These are phyloP conservation scores for Chlorella sorokiniana DNA, from an alignment of 139 green algal genomes.

Conservation along the genomic window DNA sequence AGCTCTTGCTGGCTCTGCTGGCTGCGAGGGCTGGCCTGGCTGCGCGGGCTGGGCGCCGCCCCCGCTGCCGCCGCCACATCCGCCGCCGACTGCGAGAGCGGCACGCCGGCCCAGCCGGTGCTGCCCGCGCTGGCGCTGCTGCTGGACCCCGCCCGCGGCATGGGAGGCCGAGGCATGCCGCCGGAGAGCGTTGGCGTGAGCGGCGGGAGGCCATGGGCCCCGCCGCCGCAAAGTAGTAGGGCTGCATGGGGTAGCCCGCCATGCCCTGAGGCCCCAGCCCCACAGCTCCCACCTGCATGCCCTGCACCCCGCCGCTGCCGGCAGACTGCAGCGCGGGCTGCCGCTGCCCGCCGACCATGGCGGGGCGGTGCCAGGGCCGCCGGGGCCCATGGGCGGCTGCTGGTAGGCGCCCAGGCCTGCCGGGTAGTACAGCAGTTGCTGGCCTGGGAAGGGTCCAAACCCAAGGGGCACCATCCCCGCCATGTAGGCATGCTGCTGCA, in stretches of 20 bases:
- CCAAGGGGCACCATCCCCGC: background rate
- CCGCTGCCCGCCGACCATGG: background rate
- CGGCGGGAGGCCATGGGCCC: background rate
- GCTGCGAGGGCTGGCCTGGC: background rate
- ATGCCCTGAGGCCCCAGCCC: background rate
- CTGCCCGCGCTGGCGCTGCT: slow-evolving; percentile 4
- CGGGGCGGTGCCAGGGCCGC: background rate
- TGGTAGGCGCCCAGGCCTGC: slow-evolving; percentile 3
- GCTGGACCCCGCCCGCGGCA: background rate
- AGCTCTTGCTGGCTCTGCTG: background rate
- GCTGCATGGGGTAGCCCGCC: slow-evolving; percentile 7
- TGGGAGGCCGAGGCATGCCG: background rate
- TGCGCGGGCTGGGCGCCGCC: background rate
- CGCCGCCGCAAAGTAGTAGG: background rate
- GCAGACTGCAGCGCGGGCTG: background rate
- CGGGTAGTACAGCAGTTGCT: background rate
- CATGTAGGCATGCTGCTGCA: slow-evolving; percentile 4
- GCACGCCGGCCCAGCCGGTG: slow-evolving; percentile 34
- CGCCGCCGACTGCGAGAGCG: slow-evolving; percentile 15
- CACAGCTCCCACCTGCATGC: background rate
- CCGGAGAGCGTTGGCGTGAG: background rate
- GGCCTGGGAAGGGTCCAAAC: background rate
- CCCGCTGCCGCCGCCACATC: background rate
- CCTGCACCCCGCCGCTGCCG: background rate
- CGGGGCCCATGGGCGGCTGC: background rate